Evolutionary conservation across 441 rosid species (phyloP), one percentile per base, ranked within the genome.

Genomic region (Sinapis alba): DNA sequence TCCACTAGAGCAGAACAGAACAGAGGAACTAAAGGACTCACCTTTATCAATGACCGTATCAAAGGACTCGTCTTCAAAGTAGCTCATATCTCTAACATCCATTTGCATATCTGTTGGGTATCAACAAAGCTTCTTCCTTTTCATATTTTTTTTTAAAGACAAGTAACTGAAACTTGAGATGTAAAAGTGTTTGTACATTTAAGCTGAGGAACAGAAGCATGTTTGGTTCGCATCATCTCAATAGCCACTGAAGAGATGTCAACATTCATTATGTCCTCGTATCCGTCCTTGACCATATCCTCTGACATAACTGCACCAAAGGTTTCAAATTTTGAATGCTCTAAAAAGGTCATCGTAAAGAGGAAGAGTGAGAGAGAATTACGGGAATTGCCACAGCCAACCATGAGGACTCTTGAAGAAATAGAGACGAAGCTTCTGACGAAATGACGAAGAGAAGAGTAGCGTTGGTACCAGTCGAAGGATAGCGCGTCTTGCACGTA

Each of bases 321-420:
- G 0, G 11, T n/a, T 34, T 54, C 3, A 13, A 30, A 36, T 11
- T 28, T 59, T 11, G 53, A 11, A 53, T 38, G 21, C 30, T 51
- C 53, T 66, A 56, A 32, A 41, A 24, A 34, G 38, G 15, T 57
- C 43, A 61, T 69, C 21, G 4, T 24, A 24, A 24, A 34, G 38
- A 34, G 26, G 11, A 30, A 60, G 18, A 0, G 6, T 20, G 53
- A 9, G 38, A 80, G 71, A 16, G 3, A 7, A 62, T 80, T 92
- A 94, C 98, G 81, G 76, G 99, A 91, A 81, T 92, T 94, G 80
- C 99, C 99, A 73, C 98, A 94, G 82, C 99, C 97, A 45, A 92
- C 91, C 97, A 92, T 87, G 82, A 94, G 98, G 71, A 94, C 73
- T 23, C 87, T 88, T 67, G 99, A 86, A 47, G 86, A 86, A 71